Base-by-base conservation (phyloP, 2,329 filamentous ascomycete genomes). In the Microcyclospora pomicola region DNA sequence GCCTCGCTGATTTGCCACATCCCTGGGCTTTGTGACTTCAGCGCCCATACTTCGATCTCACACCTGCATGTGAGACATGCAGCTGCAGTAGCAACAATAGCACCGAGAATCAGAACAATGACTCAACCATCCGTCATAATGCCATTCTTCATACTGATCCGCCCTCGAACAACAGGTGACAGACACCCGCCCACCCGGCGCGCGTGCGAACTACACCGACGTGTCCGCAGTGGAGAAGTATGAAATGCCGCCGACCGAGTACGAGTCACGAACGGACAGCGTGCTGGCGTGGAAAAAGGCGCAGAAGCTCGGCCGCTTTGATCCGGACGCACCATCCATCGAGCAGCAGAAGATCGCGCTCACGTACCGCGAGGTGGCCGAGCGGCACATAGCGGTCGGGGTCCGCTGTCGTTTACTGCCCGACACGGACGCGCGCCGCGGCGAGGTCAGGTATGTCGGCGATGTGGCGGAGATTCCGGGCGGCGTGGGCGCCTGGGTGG, bases 241-340 rank as follows among this genome's bases (percentile, higher is more conserved):
- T 60, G 75, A 81, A 45, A 81, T 98, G 71, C 83, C 86, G n/a
- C 69, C 73, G 37, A 72, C 79, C 35, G 81, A 87, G 55, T 98
- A 98, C 63, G 85, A 86, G 58, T 75, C 77, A 53, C 85, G 87
- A 55, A 69, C 77, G 32, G 84, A 95, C 62, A 88, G 82, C 3
- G 91, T 98, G 11, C 73, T 95, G 15, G 83, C 87, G 5, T 96
- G 86, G 86, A 98, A 98, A 65, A 88, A 83, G 64, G 68, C 77
- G n/a, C 79, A 94, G 60, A 87, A 92, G 59, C 74, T 96, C n/a
- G 91, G 91, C 36, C 83, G 91, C 28, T 98, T 98, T 62, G 85
- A 96, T 56, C 91, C 91, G 10, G 71, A 80, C 50, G 84, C 86
- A 6, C 77, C 82, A 13, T 75, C 69, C 42, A 73, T 81, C 15